These are phyloP conservation scores for Chlamydomonas sp. DNA, from an alignment of 139 green algal species.

Conservation along the genomic window DNA sequence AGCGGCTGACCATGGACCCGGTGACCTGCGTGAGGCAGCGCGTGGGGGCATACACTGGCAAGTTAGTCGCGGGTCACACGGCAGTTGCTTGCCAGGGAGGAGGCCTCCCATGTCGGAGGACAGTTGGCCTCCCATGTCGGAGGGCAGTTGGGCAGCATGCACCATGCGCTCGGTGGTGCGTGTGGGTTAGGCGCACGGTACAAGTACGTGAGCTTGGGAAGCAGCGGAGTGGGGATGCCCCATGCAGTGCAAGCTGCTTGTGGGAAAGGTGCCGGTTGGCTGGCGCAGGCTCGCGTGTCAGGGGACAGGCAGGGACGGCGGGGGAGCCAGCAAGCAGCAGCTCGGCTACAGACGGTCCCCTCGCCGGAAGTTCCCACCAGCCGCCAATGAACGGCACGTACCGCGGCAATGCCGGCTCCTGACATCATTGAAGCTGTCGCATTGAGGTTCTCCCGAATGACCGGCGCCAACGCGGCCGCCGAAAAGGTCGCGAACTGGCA, in stretches of 20 bases:
- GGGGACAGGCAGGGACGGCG: background rate
- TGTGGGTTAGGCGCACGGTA: too few species aligned
- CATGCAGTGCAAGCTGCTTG: background rate
- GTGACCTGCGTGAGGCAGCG: slow-evolving; percentile 56
- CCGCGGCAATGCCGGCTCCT: background rate
- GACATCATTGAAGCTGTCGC: background rate
- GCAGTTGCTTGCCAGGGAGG: background rate
- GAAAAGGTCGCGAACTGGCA: slow-evolving; percentile 85
- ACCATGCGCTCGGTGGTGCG: slow-evolving; percentile 54
- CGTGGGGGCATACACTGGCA: slow-evolving; percentile 12
- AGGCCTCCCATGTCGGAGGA: background rate
- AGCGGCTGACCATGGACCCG: slow-evolving; percentile 57
- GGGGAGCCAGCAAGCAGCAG: slow-evolving; percentile 4
- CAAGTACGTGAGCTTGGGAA: too few species aligned
- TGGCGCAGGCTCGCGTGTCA: background rate
- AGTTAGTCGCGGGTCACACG: background rate
- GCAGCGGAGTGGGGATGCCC: slow-evolving; percentile 34
- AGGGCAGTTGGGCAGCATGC: slow-evolving; percentile 4
- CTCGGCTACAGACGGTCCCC: slow-evolving; percentile 33
- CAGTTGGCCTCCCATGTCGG: background rate
- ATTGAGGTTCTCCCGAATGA: slow-evolving; percentile 75
- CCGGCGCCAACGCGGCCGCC: slow-evolving; percentile 68
- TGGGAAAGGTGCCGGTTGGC: background rate
- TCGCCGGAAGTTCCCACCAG: too few species aligned
- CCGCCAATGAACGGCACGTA: too few species aligned